Evolutionary conservation across 805 yeast species (phyloP).

Genomic region (Candida anglica): DNA sequence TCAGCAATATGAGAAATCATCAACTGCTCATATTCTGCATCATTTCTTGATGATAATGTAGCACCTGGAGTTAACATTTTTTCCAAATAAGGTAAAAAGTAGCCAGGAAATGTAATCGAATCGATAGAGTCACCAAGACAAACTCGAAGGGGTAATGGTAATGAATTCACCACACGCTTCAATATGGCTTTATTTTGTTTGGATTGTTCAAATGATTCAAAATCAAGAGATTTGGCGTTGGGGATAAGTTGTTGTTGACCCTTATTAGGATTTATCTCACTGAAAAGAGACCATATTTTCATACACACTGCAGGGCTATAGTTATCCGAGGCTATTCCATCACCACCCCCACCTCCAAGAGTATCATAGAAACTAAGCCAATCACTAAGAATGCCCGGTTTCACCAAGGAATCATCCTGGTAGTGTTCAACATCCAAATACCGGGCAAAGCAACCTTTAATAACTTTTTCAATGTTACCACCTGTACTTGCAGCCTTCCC

Average conservation of each 20-base stretch:
- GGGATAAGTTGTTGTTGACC: slow-evolving; percentile 20
- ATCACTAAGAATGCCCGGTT: slow-evolving; percentile 62
- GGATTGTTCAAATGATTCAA: slow-evolving; percentile 33
- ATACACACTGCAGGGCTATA: slow-evolving; percentile 57
- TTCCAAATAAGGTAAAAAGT: slow-evolving; percentile 32
- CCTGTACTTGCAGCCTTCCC: slow-evolving; percentile 30
- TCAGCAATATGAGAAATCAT: slow-evolving; percentile 22
- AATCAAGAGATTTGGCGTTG: slow-evolving; percentile 29
- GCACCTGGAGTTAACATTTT: slow-evolving; percentile 27
- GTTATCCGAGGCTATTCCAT: slow-evolving; percentile 43
- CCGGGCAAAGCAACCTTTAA: slow-evolving; percentile 66
- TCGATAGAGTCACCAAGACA: slow-evolving; percentile 17
- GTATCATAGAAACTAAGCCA: slow-evolving; percentile 75
- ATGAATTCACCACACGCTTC: slow-evolving; percentile 22
- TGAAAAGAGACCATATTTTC: slow-evolving; percentile 61
- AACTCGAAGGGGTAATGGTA: slow-evolving; percentile 22
- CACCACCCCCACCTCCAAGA: slow-evolving; percentile 33
- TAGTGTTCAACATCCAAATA: slow-evolving; percentile 57
- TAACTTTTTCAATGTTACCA: slow-evolving; percentile 57
- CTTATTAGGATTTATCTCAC: slow-evolving; percentile 46
- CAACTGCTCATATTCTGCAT: slow-evolving; percentile 21
- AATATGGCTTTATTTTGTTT: slow-evolving; percentile 29
- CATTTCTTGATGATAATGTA: slow-evolving; percentile 12
- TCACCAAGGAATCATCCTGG: slow-evolving; percentile 57
- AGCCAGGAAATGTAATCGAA: slow-evolving; percentile 19